Evolutionary conservation across 2,329 filamentous ascomycete species (phyloP), one percentile per base, ranked within the genome.

Genomic region (Juglanconis sp.): DNA sequence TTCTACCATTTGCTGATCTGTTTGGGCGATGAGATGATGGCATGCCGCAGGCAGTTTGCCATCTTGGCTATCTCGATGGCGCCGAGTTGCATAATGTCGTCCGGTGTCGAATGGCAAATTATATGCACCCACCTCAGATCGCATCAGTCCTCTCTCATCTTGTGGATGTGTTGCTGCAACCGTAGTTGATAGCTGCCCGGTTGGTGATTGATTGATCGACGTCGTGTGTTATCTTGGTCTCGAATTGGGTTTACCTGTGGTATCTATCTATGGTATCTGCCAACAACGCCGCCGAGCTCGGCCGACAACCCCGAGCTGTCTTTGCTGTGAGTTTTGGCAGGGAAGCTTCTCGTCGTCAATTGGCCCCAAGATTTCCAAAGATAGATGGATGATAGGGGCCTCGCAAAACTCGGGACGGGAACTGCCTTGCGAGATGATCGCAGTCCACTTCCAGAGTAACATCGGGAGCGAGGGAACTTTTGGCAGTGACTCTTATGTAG

Each of bases 391-490:
- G 24, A 24, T 24, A 24, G 24, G 24, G 2, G 24, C 24, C 24
- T 24, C 24, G 24, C 24, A 24, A 24, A 24, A 24, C 24, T 24
- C 24, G 24, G 24, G 24, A 24, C 59, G 59, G 59, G 59, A 61
- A 51, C 47, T 49, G 48, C 54, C 50, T 61, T 36, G 49, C 48
- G 40, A 51, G 55, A 34, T 46, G 42, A 46, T 40, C 31, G 4
- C 15, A 58, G 54, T 40, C 59, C 59, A 61, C 59, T 54, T 36
- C 15, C 40, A 44, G 44, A 24, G 59, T 53, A 57, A 61, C 59
- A 42, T 56, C 52, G 24, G 24, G 24, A 2, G 24, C 24, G 24
- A 24, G 24, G 24, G 24, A 24, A 24, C 24, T 24, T 24, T 24
- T 24, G 24, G 24, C 24, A 24, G 24, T 24, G 24, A 24, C 24